phyloP scores from a whole-genome alignment of 208 protist species.

The Crithidia bombi region DNA sequence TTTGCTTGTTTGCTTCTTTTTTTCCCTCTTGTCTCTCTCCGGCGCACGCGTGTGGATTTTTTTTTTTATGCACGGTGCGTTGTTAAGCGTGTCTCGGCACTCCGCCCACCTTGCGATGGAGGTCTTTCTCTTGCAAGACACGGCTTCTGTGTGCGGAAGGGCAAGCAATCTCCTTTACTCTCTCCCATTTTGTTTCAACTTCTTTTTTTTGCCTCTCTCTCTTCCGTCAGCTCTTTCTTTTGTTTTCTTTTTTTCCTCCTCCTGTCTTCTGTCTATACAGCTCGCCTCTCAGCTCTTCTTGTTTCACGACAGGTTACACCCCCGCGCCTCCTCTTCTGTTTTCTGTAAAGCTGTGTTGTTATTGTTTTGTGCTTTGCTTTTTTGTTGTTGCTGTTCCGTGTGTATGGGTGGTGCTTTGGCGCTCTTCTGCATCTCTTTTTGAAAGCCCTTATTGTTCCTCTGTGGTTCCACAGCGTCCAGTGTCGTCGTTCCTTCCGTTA shows the following conservation, averaged over 20 bases:
- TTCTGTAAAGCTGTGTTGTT: not conserved
- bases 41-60: not conserved
- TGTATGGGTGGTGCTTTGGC: too few relatives aligned
- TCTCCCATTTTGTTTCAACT: not conserved
- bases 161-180: not conserved
- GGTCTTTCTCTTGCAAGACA: not conserved
- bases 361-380: not conserved
- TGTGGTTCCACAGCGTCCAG: not conserved
- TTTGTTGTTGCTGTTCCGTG: too few relatives aligned
- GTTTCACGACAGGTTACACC: not conserved
- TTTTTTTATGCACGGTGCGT: not conserved
- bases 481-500: not conserved
- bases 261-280: not conserved
- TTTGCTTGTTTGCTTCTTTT: constrained; percentile 13
- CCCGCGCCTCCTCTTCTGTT: not conserved
- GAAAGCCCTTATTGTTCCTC: too few relatives aligned
- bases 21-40: not conserved
- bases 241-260: not conserved
- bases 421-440: too few relatives aligned
- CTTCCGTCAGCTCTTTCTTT: not conserved
- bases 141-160: not conserved
- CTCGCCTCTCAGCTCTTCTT: not conserved
- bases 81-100: not conserved
- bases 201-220: constrained; percentile 13
- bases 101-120: not conserved